Conservation (phyloP, 495 filamentous ascomycete genomes). For the Penicillium daleae region DNA sequence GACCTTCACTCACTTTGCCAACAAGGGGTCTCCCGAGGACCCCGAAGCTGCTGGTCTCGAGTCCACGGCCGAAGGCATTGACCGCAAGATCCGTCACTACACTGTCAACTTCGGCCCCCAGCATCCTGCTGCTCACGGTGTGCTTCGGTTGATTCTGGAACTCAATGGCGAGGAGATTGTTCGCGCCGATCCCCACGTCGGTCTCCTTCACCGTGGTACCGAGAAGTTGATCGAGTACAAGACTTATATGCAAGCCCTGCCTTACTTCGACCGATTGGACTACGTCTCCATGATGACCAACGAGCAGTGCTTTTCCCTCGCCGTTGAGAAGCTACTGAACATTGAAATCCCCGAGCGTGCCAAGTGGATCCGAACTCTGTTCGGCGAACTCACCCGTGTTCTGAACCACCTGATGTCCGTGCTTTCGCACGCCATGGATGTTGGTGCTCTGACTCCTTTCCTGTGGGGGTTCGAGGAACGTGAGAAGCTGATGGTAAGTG, state of each 20-base stretch:
- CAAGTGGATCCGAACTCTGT: slow-evolving; percentile 96
- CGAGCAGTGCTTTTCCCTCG: slow-evolving; percentile 95
- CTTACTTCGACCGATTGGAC: slow-evolving; percentile 98
- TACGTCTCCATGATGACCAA: slow-evolving; percentile 99
- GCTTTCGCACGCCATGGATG: slow-evolving; percentile 98
- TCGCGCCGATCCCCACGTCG: slow-evolving; percentile 95
- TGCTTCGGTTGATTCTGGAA: slow-evolving; percentile 96
- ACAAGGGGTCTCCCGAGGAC: slow-evolving; percentile 47
- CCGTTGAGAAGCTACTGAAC: slow-evolving; percentile 97
- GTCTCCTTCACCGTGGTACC: slow-evolving; percentile 92
- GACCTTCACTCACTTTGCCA: slow-evolving; percentile 54
- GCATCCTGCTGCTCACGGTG: slow-evolving; percentile 98
- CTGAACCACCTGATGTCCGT: slow-evolving; percentile 99
- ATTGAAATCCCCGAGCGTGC: slow-evolving; percentile 94
- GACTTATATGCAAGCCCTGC: slow-evolving; percentile 96
- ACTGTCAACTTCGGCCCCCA: slow-evolving; percentile 99
- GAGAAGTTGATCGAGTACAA: slow-evolving; percentile 99
- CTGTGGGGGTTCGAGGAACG: slow-evolving; percentile 99
- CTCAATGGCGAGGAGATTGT: slow-evolving; percentile 98
- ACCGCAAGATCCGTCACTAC: slow-evolving; percentile 95
- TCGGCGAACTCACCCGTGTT: slow-evolving; percentile 93
- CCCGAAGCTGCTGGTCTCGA: slow-evolving; percentile 53
- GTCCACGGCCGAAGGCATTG: slow-evolving; percentile 55
- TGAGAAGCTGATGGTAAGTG: slow-evolving; percentile 95
- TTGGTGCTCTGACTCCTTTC: slow-evolving; percentile 97